Conservation (phyloP, 2,329 filamentous ascomycete genomes). For the Pseudogymnoascus sp. region DNA sequence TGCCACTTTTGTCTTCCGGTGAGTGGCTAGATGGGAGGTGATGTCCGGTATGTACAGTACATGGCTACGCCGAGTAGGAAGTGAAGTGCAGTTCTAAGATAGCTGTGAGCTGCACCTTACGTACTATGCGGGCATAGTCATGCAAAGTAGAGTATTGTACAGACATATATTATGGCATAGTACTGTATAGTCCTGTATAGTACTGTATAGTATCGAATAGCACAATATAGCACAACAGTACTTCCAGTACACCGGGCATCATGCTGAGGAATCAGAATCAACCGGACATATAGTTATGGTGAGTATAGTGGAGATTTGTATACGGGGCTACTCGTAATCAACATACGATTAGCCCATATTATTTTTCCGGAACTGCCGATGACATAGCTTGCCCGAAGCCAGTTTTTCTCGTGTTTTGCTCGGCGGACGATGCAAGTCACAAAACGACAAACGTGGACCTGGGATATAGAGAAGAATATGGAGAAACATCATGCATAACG, state of each 20-base stretch:
- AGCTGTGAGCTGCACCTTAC: not conserved
- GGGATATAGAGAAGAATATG: not conserved
- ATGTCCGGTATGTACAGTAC: not conserved
- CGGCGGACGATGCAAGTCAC: not conserved
- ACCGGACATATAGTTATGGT: not conserved
- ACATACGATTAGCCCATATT: not conserved
- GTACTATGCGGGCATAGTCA: not conserved
- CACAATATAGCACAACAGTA: not conserved
- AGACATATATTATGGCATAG: not conserved
- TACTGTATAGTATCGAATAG: not conserved
- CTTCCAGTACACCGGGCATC: not conserved
- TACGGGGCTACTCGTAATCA: not conserved
- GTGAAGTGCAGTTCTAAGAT: not conserved
- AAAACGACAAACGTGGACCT: not conserved
- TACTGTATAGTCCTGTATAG: not conserved
- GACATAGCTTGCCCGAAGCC: not conserved
- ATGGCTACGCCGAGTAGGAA: not conserved
- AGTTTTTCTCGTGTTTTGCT: not conserved
- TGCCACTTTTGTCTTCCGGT: not conserved
- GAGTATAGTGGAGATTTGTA: not conserved
- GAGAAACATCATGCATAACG: not conserved
- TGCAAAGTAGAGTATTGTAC: not conserved
- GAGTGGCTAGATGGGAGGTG: no score
- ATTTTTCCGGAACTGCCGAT: not conserved
- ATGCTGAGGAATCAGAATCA: not conserved